Evolutionary conservation across 2,329 filamentous ascomycete species (phyloP).

Genomic region (Blumeriella jaapii): DNA sequence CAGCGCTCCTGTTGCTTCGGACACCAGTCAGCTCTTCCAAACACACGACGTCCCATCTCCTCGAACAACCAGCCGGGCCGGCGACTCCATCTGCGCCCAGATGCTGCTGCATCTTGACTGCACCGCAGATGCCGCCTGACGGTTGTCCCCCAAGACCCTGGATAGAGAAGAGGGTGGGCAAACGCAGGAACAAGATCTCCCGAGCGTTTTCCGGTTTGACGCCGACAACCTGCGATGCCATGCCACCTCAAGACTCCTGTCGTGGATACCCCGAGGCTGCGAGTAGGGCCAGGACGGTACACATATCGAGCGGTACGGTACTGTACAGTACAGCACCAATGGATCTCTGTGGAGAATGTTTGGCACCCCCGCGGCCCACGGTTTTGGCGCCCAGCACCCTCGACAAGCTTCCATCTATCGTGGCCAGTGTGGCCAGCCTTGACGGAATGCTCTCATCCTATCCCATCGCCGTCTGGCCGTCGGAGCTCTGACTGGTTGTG

Average conservation of each 20-base stretch:
- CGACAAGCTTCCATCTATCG: not conserved
- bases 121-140: not conserved
- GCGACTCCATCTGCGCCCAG: not conserved
- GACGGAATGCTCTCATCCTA: constrained; percentile 19
- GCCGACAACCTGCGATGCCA: constrained; percentile 1
- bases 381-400: no score
- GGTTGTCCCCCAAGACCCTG: not conserved
- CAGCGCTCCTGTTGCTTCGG: not conserved
- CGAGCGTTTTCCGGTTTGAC: constrained; percentile 4
- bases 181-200: not conserved
- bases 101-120: constrained; percentile 1
- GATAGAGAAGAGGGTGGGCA: not conserved
- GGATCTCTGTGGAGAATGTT: not conserved
- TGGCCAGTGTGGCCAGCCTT: not conserved
- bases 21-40: constrained; percentile 2
- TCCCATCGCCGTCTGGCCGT: constrained; percentile 10
- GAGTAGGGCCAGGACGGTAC: no score
- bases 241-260: constrained; percentile 3
- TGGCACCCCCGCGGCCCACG: constrained; percentile 5
- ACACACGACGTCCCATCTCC: constrained; percentile 7
- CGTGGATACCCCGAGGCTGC: not conserved
- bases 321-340: constrained; percentile 2
- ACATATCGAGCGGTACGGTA: not conserved
- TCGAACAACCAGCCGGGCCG: not conserved
- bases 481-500: constrained; percentile 17